Evolutionary conservation across 495 filamentous ascomycete genomes (phyloP), one percentile per base, ranked within the genome.

Genomic region (Barbatosphaeria neglecta): DNA sequence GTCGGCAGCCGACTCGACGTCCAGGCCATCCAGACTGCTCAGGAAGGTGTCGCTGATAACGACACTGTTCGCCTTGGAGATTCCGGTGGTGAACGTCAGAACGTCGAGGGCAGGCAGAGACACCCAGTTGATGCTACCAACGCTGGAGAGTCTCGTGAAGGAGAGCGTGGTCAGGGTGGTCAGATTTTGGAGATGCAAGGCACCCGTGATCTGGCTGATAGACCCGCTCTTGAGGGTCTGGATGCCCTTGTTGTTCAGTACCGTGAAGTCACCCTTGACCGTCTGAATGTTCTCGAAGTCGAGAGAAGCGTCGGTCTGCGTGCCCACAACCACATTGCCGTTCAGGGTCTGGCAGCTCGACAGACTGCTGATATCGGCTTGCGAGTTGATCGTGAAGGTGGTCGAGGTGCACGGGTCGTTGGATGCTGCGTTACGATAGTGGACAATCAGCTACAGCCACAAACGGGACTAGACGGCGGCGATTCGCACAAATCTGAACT

Each of bases 1-100:
- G 37, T 59, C 67, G 17, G 66, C 67, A 22, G 83, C 73, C 22
- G 66, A 72, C 43, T 73, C 53, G 48, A 96, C 69, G 59, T 86
- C 81, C 63, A 99, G 84, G 63, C 86, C 87, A 50, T 81, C 65
- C 28, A 99, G 75, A 49, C 66, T 74, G 58, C 61, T 71, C 49
- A 97, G 75, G 59, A 78, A 73, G 44, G 93, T 97, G 70, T 97
- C 89, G 59, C 78, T 75, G 64, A 99, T 88, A 27, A 62, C 59
- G 43, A 97, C 73, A 37, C 67, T 72, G 33, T 64, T 60, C 28
- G 84, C 87, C 59, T 82, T 59, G 22, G 70, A 75, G 50, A 90
- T 66, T 62, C 78, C 78, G 31, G 62, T 56, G 50, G 65, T 56
- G 68, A 98, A 90, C 15, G 65, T 72, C 17, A 94, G 65, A 28